Conservation (phyloP, 164 flowering plant genomes). For the Dillenia suffruticosa region DNA sequence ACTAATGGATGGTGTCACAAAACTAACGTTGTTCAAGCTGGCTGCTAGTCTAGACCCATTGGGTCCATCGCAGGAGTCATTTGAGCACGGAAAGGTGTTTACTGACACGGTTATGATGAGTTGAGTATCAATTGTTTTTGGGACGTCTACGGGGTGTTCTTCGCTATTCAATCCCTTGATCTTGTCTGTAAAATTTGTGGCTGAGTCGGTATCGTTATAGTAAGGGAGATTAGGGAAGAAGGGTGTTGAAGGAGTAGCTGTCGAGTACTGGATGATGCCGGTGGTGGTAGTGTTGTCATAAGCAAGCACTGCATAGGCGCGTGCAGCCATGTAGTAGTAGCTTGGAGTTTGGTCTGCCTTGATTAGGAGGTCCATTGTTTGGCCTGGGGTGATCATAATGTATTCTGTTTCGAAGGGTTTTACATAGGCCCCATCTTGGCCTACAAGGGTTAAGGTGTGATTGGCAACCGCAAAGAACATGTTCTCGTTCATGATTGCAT, state of each 20-base stretch:
- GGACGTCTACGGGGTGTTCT: background rate
- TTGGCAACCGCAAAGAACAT: conserved; percentile 17
- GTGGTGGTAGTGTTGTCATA: conserved; percentile 25
- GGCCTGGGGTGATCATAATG: conserved; percentile 23
- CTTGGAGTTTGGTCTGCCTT: conserved; percentile 14
- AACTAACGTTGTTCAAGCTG: background rate
- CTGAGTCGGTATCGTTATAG: conserved; percentile 6
- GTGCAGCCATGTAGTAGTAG: conserved; percentile 27
- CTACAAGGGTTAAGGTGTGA: conserved; percentile 16
- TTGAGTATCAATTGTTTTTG: background rate
- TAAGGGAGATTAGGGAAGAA: conserved; percentile 11
- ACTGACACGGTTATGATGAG: background rate
- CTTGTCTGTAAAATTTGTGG: conserved; percentile 7
- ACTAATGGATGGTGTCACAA: background rate
- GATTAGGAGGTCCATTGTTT: conserved; percentile 21
- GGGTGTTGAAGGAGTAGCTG: background rate
- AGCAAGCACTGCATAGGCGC: conserved; percentile 10
- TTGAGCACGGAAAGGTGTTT: background rate
- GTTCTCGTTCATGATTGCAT: conserved; percentile 11
- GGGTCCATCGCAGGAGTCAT: background rate
- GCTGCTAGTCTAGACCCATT: background rate
- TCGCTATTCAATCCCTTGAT: too few relatives aligned
- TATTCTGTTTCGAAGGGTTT: conserved; percentile 15
- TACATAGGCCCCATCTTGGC: conserved; percentile 14
- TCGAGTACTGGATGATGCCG: conserved; percentile 20